Evolutionary conservation across 2,329 filamentous ascomycete species (phyloP), one percentile per base, ranked within the genome.

Genomic region (Ophiostoma fasciatum): DNA sequence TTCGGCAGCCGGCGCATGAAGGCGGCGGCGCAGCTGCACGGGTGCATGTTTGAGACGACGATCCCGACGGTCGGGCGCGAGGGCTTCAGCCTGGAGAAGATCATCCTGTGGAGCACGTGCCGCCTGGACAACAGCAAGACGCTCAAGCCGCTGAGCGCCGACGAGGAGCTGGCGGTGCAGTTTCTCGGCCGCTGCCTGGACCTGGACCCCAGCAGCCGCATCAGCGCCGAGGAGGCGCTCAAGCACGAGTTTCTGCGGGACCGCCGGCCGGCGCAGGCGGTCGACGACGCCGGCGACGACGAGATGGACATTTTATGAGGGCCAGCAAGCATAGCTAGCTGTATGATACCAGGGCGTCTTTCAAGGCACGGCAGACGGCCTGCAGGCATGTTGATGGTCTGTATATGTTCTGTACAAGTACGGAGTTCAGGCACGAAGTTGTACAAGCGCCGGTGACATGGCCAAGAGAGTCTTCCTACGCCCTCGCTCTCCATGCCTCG

Each of bases 21-120:
- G 51, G 64, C 72, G 23, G 82, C 80, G 4, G 84, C 83, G 1
- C 63, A 84, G 14, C 64, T 94, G 34, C 90, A 98, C 51, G 90
- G 90, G 2, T 82, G 87, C 49, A 75, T 93, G 39, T 84, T 96
- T 44, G 85, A 98, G 57, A 90, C 83, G 0, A 93, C 74, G 41
- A 85, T 98, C 39, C 88, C 88, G 1, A 94, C 83, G 1, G 80
- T 98, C 46, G 83, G 82, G 29, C 75, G 81, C 45, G 72, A 75
- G 29, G 90, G 90, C 1, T 93, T 93, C 54, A 77, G 73, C 5
- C 75, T 94, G 48, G 84, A 94, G 57, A 90, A 93, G 60, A 90
- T 98, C 47, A 78, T 98, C 44, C 66, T 94, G 33, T 98, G 90
- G 90, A 90, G 84, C 50, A 94, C 84, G 19, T 82, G 81, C 41